Evolutionary conservation across 345 rosid species (phyloP).

Genomic region (Populus euphratica): DNA sequence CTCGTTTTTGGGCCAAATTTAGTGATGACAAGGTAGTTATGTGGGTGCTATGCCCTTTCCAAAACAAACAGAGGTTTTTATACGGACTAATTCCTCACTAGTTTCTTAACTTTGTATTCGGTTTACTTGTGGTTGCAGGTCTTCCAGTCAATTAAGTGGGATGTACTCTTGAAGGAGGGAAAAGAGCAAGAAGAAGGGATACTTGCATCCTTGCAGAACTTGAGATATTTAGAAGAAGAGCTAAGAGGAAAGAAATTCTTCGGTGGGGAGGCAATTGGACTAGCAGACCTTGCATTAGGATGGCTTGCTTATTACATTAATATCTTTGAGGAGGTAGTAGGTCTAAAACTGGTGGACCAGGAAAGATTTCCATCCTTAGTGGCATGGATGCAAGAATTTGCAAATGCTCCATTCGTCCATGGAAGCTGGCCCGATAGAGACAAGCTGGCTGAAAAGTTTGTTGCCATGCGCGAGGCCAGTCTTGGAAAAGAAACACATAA

Average conservation of each 20-base stretch:
- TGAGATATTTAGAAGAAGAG: conserved; percentile 9
- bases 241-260: conserved; percentile 6
- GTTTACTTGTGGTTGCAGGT: neutral
- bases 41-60: neutral
- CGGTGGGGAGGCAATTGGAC: conserved; percentile 13
- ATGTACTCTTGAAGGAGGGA: neutral
- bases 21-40: conserved; percentile 7
- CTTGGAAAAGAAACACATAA: neutral
- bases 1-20: conserved; percentile 11
- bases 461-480: neutral
- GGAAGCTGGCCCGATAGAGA: conserved; percentile 7
- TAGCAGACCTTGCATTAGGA: conserved; percentile 14
- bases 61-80: neutral
- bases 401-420: conserved; percentile 1
- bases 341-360: neutral
- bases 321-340: neutral
- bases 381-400: conserved; percentile 4
- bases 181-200: conserved; percentile 9
- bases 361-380: neutral
- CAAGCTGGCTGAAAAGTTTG: neutral
- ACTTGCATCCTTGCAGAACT: neutral
- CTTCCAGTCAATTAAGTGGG: neutral
- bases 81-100: neutral
- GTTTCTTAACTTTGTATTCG: too few relatives aligned
- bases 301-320: conserved; percentile 7